These are phyloP conservation scores for Lactifluus rugatus DNA, from an alignment of 768 basidiomycete species.

Conservation along the genomic window DNA sequence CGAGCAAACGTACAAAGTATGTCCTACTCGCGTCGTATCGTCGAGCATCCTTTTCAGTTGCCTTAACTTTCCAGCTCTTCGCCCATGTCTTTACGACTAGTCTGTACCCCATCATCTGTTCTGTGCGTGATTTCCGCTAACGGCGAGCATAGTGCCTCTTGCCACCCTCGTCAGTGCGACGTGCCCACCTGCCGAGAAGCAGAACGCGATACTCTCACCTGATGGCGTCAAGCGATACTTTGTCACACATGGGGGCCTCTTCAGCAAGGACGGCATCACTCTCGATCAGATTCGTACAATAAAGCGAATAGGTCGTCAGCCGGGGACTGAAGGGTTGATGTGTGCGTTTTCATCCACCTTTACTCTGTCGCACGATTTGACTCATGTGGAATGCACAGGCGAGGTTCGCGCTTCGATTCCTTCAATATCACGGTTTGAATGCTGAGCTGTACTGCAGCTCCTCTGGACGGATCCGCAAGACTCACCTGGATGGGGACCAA, in stretches of 20 bases:
- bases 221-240: conserved; percentile 84
- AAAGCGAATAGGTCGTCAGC: conserved; percentile 78
- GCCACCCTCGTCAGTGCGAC: conserved; percentile 78
- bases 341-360: conserved; percentile 48
- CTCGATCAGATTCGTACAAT: conserved; percentile 88
- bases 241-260: conserved; percentile 92
- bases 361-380: background rate
- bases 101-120: conserved; percentile 24
- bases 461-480: conserved; percentile 98
- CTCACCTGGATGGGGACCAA: conserved; percentile 80
- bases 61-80: conserved; percentile 52
- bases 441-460: conserved; percentile 37
- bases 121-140: background rate
- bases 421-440: background rate
- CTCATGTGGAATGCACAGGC: conserved; percentile 32
- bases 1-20: conserved; percentile 85
- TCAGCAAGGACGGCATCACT: conserved; percentile 92
- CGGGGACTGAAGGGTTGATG: conserved; percentile 92
- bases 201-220: conserved; percentile 64
- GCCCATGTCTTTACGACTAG: conserved; percentile 87
- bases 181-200: conserved; percentile 35
- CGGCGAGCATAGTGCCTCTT: conserved; percentile 58
- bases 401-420: conserved; percentile 37
- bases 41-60: background rate
- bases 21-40: background rate